Evolutionary conservation across 192 early-diverging fungal species (phyloP), one percentile per base, ranked within the genome.

Genomic region (Rhizophagus clarus): DNA sequence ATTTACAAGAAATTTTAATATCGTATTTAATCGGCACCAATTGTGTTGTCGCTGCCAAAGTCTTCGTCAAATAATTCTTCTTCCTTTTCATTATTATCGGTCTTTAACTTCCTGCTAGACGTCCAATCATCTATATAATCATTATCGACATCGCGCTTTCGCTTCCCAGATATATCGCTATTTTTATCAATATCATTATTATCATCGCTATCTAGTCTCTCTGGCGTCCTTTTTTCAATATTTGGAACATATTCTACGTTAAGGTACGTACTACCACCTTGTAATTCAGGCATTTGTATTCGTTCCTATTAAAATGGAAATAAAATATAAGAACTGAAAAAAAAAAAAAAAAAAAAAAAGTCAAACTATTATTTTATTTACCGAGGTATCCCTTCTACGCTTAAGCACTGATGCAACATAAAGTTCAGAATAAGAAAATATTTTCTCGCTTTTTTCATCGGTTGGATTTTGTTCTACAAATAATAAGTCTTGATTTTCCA

Each of bases 391-490:
- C 20, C 15, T 20, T 56, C 51, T 56, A 22, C 51, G 51, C n/a
- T 56, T 56, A 22, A 56, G 51, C 1, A 56, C 51, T 5, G 51
- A 56, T 22, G 51, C 51, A 7, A 56, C 51, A 22, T 56, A 56
- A 56, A 56, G 51, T 22, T 56, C 51, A 5, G 51, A 56, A 22
- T 56, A 56, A 22, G 51, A 56, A 56, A 56, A 56, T 56, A 56
- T 70, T 70, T 70, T 61, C 17, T 60, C 40, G 31, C 24, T 64
- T 29, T 69, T 62, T 10, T n/a, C 40, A 14, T 77, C 80, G 1
- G 74, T 72, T 11, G 28, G 51, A 12, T 61, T 71, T 32, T 79
- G 69, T 1, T 72, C 81, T 17, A 79, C 67, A 22, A 74, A 71
- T 40, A 31, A 69, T 17, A 70, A 37, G 11, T 70, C 32, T 37